Evolutionary conservation across 345 rosid genomes (phyloP).

Genomic region (Crucihimalaya himalaica): DNA sequence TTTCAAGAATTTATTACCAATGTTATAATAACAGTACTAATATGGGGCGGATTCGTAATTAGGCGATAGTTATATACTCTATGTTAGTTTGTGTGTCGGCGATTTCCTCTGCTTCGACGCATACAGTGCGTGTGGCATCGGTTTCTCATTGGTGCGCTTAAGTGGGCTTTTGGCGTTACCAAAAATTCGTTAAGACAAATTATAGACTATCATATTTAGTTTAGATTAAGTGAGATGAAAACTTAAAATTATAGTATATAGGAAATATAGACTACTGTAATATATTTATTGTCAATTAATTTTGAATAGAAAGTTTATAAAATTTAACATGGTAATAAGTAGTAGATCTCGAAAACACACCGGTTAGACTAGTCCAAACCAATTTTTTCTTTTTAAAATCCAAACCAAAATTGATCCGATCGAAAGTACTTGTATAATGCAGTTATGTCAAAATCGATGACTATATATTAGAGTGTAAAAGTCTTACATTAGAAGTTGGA

Average conservation of each 20-base stretch:
- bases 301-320: neutral
- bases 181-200: neutral
- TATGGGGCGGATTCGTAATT: neutral
- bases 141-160: neutral
- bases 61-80: neutral
- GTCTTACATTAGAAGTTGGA: too few species aligned
- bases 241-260: too few species aligned
- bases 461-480: too few species aligned
- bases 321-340: neutral
- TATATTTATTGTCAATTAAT: too few species aligned
- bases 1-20: neutral
- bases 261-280: too few species aligned
- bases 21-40: neutral
- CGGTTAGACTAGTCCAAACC: neutral
- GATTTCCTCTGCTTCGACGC: neutral
- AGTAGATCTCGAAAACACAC: neutral
- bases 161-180: neutral
- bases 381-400: too few species aligned
- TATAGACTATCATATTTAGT: neutral
- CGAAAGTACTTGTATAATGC: too few species aligned
- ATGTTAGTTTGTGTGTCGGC: neutral
- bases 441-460: too few species aligned
- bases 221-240: too few species aligned
- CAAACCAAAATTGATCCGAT: neutral
- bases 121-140: neutral